phyloP scores from a whole-genome alignment of 768 basidiomycete species.

The Hemileccinum impolitum region DNA sequence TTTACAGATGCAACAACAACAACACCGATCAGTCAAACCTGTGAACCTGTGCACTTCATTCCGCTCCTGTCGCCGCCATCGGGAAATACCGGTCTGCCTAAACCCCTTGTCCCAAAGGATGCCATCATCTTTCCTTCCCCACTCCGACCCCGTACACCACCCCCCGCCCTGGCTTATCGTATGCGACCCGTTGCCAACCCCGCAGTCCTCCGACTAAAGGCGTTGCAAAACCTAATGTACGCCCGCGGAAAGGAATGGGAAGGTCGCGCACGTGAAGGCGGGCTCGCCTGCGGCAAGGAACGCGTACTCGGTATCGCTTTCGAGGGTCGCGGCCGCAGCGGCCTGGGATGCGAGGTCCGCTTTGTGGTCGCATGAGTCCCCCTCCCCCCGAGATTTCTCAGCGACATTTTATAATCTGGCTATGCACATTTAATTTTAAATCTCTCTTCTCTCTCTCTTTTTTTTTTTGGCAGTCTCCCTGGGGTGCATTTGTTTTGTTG shows the following conservation, averaged over 20 bases:
- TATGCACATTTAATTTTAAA: constrained; percentile 34
- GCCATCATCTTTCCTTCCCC: constrained; percentile 40
- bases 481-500: constrained; percentile 14
- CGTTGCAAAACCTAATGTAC: constrained; percentile 55
- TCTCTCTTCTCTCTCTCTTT: constrained; percentile 8
- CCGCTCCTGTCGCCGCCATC: constrained; percentile 37
- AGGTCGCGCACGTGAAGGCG: constrained; percentile 46
- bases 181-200: constrained; percentile 61
- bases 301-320: constrained; percentile 56
- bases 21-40: constrained; percentile 8
- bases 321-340: constrained; percentile 58
- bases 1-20: constrained; percentile 30
- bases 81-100: constrained; percentile 26
- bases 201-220: constrained; percentile 52
- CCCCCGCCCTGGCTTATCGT: constrained; percentile 37
- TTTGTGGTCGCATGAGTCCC: constrained; percentile 30
- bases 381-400: constrained; percentile 3
- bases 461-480: constrained; percentile 3
- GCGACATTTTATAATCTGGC: constrained; percentile 21
- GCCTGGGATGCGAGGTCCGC: constrained; percentile 41
- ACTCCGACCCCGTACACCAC: constrained; percentile 38
- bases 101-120: constrained; percentile 30
- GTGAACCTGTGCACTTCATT: constrained; percentile 38
- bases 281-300: constrained; percentile 54
- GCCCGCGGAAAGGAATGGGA: constrained; percentile 45